Percentiles rank a stretch among this genome's conserved stretches.
phyloP scores from a whole-genome alignment of 2,329 filamentous ascomycete species.

The Corynespora cassiicola region DNA sequence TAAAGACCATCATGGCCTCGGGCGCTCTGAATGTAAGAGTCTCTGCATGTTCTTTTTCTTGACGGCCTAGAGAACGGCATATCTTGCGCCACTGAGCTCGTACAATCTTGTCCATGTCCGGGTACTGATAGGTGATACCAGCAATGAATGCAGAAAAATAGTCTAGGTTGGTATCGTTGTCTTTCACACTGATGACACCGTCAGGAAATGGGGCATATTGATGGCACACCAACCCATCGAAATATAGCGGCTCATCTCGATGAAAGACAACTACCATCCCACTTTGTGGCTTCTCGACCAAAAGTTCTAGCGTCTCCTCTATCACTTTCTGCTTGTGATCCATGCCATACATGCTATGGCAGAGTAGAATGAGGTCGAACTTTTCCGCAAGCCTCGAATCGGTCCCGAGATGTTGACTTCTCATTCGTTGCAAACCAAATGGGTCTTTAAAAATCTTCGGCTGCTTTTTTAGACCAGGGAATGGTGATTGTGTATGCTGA shows the following conservation, averaged over 20 bases:
- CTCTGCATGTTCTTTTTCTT: conserved; percentile 42
- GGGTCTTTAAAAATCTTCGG: conserved; percentile 48
- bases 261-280: conserved; percentile 63
- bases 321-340: conserved; percentile 56
- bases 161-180: conserved; percentile 57
- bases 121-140: conserved; percentile 50
- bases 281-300: conserved; percentile 47
- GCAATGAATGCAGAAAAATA: conserved; percentile 61
- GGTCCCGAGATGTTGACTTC: conserved; percentile 28
- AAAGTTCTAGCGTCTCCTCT: conserved; percentile 55
- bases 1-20: conserved; percentile 60
- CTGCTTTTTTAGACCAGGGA: conserved; percentile 51
- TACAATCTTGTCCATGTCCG: conserved; percentile 36
- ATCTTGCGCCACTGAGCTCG: conserved; percentile 55
- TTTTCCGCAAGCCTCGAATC: conserved; percentile 35
- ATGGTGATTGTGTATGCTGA: conserved; percentile 34
- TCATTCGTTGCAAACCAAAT: no score
- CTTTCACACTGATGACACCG: conserved; percentile 50
- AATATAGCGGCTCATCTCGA: conserved; percentile 51
- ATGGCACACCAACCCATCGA: conserved; percentile 59
- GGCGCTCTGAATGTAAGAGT: conserved; percentile 59
- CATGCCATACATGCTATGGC: conserved; percentile 70
- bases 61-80: conserved; percentile 58
- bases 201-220: conserved; percentile 55
- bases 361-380: conserved; percentile 66